Percentiles rank a stretch among this genome's conserved stretches.
Evolutionary conservation across 768 basidiomycete genomes (phyloP).

Genomic region (Lentinus brumalis): DNA sequence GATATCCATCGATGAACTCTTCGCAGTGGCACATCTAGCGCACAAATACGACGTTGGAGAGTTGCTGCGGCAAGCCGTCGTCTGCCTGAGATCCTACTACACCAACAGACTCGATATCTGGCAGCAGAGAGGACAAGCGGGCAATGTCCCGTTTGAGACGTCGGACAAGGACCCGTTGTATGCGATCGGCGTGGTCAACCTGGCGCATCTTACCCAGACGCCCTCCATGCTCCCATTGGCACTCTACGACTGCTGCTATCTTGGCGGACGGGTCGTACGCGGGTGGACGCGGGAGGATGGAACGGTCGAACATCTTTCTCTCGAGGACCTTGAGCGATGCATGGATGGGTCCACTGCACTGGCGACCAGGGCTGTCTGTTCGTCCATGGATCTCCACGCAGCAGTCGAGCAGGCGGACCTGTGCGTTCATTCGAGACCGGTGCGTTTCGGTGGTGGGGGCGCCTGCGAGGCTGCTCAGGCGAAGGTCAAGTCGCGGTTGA

Average conservation of each 20-base stretch:
- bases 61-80: neutral
- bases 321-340: neutral
- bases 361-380: neutral
- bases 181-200: neutral
- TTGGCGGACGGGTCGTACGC: neutral
- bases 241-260: neutral
- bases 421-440: no score
- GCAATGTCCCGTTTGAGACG: neutral
- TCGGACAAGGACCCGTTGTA: neutral
- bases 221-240: constrained; percentile 2
- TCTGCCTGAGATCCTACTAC: neutral
- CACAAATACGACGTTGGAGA: constrained; percentile 4
- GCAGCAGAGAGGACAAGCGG: neutral
- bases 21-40: neutral
- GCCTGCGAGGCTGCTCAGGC: neutral
- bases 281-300: neutral
- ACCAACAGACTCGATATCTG: neutral
- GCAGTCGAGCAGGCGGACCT: neutral
- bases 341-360: neutral
- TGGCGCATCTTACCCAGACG: constrained; percentile 1
- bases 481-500: neutral
- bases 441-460: neutral
- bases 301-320: neutral
- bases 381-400: neutral
- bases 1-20: neutral